Conservation (phyloP, 257 asterid genomes). For the Ophiorrhiza pumila region DNA sequence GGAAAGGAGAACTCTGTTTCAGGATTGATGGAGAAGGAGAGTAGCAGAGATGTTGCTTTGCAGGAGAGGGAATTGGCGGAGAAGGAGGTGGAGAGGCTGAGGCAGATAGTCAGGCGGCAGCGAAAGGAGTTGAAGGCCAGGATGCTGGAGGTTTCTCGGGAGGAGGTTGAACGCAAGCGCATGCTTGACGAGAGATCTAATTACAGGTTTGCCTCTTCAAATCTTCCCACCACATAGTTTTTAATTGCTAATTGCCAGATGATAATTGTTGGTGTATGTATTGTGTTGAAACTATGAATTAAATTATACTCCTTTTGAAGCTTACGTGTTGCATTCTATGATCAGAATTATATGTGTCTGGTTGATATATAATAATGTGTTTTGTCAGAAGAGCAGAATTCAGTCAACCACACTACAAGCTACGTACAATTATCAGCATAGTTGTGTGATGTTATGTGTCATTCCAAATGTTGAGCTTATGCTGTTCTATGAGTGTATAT, state of each 20-base stretch:
- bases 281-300: no score
- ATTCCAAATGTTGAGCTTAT: neutral
- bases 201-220: constrained; percentile 81
- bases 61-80: constrained; percentile 94
- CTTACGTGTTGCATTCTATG: neutral
- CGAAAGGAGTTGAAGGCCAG: constrained; percentile 87
- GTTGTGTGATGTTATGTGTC: neutral
- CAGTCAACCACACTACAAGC: neutral
- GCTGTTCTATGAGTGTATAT: neutral
- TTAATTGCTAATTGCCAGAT: no score
- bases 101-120: constrained; percentile 91
- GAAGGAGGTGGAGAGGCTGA: constrained; percentile 95
- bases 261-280: no score
- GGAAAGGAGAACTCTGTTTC: constrained; percentile 26
- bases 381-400: neutral
- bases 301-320: no score
- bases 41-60: constrained; percentile 79
- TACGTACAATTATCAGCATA: neutral
- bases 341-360: neutral
- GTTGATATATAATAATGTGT: neutral
- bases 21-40: constrained; percentile 32
- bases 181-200: constrained; percentile 87
- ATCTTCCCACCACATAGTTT: no score
- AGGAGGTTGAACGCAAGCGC: constrained; percentile 92
- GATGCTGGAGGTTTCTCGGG: constrained; percentile 94